Evolutionary conservation across 2,329 filamentous ascomycete species (phyloP), one percentile per base, ranked within the genome.

Genomic region (Hypomyces rosellus): DNA sequence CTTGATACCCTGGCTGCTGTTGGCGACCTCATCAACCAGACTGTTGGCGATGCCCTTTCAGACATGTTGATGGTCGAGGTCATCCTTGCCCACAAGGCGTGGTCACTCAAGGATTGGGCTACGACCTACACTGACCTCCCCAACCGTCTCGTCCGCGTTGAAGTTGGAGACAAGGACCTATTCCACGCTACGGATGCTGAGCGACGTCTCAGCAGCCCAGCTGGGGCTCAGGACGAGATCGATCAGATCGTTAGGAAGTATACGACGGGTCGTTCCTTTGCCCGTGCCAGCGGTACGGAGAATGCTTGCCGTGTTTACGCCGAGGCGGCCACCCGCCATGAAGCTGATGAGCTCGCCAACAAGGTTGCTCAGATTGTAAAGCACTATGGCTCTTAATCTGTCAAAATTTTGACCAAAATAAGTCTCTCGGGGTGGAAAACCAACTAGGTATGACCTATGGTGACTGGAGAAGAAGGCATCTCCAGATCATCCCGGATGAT

Each of bases 11-110:
- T 99, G 1, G 78, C 81, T 48, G 91, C 89, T 11, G 79, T 95
- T 48, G 86, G 86, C 46, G 88, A 96, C 60, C 80, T 99, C 56
- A 95, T 99, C 75, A 99, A 99, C 77, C 93, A 99, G 74, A 93
- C 93, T 1, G 92, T 97, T 43, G 93, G 93, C 48, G 93, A 99
- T 65, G 93, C 93, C 43, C 80, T 99, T 51, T 96, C 90, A 1
- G 93, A 99, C 71, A 88, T 96, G 80, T 81, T 99, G 42, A 84
- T 99, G 63, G 91, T 97, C 37, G 93, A 99, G 71, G 88, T 92
- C 34, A 93, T 97, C 58, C 84, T 99, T 38, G 91, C 93, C 6
- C 90, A 97, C 79, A 97, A 96, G 75, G 80, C 78, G 58, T 99
- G 91, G 91, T 84, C 81, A 22, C 84, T 90, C 42, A 85, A 85